These are phyloP conservation scores for Purpureocillium lavendulum DNA, from an alignment of 2,329 filamentous ascomycete species.

Conservation along the genomic window DNA sequence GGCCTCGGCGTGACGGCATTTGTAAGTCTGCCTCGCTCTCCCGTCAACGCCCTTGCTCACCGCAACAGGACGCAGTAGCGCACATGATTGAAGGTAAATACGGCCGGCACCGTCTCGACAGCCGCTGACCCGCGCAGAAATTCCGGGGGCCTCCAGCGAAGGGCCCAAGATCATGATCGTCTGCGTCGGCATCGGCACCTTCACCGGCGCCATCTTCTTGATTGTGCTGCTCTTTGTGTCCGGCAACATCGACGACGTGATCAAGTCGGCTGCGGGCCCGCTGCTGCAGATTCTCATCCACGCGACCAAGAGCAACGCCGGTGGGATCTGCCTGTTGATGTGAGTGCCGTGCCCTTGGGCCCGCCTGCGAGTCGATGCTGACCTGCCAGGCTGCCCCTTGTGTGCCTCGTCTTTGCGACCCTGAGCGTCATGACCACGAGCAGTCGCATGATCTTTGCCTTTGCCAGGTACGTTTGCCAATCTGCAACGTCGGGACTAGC, in stretches of 20 bases:
- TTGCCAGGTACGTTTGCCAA: constrained; percentile 35
- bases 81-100: constrained; percentile 22
- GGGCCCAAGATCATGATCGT: constrained; percentile 34
- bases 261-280: constrained; percentile 46
- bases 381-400: constrained; percentile 35
- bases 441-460: constrained; percentile 59
- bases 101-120: background rate
- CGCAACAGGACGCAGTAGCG: constrained; percentile 19
- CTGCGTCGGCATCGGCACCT: constrained; percentile 53
- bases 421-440: constrained; percentile 59
- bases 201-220: constrained; percentile 55
- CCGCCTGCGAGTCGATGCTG: background rate
- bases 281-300: constrained; percentile 55
- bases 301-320: constrained; percentile 52
- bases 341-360: constrained; percentile 16
- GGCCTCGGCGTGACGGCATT: constrained; percentile 24
- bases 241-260: constrained; percentile 47
- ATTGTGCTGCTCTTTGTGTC: constrained; percentile 56
- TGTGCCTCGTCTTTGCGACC: constrained; percentile 56
- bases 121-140: constrained; percentile 11
- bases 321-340: constrained; percentile 57
- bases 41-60: background rate
- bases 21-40: constrained; percentile 5
- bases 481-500: no score
- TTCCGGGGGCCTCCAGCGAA: constrained; percentile 19